Base-by-base conservation (phyloP, 78 protist species). In the Mantamonas sphyraenae region DNA sequence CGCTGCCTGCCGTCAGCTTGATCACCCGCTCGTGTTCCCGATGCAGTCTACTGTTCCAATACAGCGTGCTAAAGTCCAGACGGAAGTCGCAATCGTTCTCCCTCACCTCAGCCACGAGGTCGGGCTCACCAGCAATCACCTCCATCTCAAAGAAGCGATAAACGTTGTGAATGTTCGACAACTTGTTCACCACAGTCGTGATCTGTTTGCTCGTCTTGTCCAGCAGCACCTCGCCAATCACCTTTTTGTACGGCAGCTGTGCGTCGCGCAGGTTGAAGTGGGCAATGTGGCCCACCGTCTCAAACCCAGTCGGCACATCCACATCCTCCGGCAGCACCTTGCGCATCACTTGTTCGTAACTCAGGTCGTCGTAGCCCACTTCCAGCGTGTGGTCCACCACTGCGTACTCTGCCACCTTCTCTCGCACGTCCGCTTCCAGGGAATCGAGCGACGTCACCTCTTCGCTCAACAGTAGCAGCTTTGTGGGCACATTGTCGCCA, bases 21-120 rank as follows among this genome's bases (percentile, higher is more conserved):
- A 40, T 3, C 43, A 53, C 55, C 24, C 88, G 78, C 28, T n/a
- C 30, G 78, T 96, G 99, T 61, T 91, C 97, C 30, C 19, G 28
- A 16, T 64, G 80, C 55, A 96, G 81, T 37, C 97, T 73, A 37
- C 90, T 79, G 81, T 96, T 96, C 97, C 97, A 96, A 78, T 93
- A 96, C 56, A 93, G 97, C 69, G 80, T 76, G 62, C 62, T 65
- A 70, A 78, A 93, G 78, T 92, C 81, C 40, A 96, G 77, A 28
- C 30, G 28, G 76, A 93, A 96, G 58, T 22, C 19, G 77, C 86
- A 83, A 40, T 86, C 90, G 74, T 82, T 79, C 72, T 95, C 95
- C 19, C 74, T 60, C 62, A 93, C 78, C 64, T 71, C 78, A 12
- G 88, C 74, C 5, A 30, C 53, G 14, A 73, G 14, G 35, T 72